Evolutionary conservation across 768 basidiomycete genomes (phyloP).

Genomic region (Mycena vulgaris): DNA sequence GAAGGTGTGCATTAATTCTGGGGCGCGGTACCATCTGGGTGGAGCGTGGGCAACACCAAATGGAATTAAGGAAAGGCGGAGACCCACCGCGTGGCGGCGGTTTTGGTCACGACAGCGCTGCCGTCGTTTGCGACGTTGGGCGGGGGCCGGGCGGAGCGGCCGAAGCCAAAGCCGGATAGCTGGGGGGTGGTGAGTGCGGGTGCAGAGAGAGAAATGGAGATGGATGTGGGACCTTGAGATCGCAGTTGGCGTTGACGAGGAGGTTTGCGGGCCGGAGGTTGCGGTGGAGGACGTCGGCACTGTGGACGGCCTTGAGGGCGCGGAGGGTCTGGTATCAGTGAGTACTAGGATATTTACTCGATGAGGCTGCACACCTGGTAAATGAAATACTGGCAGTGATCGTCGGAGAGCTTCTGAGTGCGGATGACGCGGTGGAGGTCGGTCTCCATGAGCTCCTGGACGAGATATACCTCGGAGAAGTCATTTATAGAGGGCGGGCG

Average conservation of each 20-base stretch:
- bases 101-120: constrained; percentile 92
- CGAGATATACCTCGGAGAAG: constrained; percentile 90
- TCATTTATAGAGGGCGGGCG: constrained; percentile 80
- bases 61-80: too few relatives aligned
- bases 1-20: constrained; percentile 98
- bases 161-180: constrained; percentile 92
- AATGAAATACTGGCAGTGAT: constrained; percentile 97
- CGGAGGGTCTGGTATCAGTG: constrained; percentile 83
- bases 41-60: constrained; percentile 18
- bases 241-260: constrained; percentile 95
- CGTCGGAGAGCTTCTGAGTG: constrained; percentile 94
- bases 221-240: constrained; percentile 85
- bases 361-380: constrained; percentile 77
- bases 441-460: constrained; percentile 89
- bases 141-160: constrained; percentile 82
- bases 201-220: neutral
- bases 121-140: constrained; percentile 82
- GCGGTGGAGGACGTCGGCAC: constrained; percentile 94
- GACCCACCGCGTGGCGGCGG: constrained; percentile 90
- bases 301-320: constrained; percentile 95
- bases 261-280: constrained; percentile 98
- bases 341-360: constrained; percentile 24
- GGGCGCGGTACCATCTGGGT: constrained; percentile 98
- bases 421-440: constrained; percentile 97
- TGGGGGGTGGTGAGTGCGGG: constrained; percentile 47